Base-by-base conservation (phyloP, 2,329 filamentous ascomycete genomes). In the Lecanicillium sp. region DNA sequence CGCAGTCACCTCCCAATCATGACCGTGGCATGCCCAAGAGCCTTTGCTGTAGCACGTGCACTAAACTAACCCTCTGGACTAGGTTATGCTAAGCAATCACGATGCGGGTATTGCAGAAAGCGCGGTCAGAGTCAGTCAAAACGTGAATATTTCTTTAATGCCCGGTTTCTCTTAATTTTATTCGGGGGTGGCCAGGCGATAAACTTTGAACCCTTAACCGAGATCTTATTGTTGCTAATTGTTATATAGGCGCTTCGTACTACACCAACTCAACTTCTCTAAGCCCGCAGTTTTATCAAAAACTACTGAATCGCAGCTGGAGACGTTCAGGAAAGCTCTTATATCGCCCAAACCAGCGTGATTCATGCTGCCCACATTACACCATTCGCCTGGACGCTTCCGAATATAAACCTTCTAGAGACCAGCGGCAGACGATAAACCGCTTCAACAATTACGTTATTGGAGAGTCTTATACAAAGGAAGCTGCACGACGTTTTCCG, bases 351-450 rank as follows among this genome's bases (percentile, higher is more conserved):
- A 83, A 92, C 58, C 80, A 86, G 51, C 73, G 73, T 42, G 71
- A 79, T 41, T 85, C 87, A 45, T 98, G 92, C 54, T 98, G 92
- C 58, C 88, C 89, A 32, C 88, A 95, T 54, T 96, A 90, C 57
- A 88, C 84, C 1, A 80, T 92, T 38, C 78, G 84, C 33, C 67
- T 89, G 15, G 82, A 86, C 50, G 76, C 78, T 17, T 58, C 65
- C 33, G 63, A 69, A 29, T 85, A 84, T 60, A 78, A 74, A 47
- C 68, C 84, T 5, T 72, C 75, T 19, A 78, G 75, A 55, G 80
- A 86, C 51, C 86, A 92, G 52, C 71, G 85, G 28, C 82, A 88
- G 54, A 71, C 81, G 2, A 59, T 87, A 48, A 87, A 90, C 57
- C 75, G 81, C 31, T 90, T 89, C 70, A 85, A 85, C 54, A 76